Percentiles rank a stretch among this genome's conserved stretches.
phyloP scores from a whole-genome alignment of 306 rosid genomes.

The Sechiopsis laciniata region DNA sequence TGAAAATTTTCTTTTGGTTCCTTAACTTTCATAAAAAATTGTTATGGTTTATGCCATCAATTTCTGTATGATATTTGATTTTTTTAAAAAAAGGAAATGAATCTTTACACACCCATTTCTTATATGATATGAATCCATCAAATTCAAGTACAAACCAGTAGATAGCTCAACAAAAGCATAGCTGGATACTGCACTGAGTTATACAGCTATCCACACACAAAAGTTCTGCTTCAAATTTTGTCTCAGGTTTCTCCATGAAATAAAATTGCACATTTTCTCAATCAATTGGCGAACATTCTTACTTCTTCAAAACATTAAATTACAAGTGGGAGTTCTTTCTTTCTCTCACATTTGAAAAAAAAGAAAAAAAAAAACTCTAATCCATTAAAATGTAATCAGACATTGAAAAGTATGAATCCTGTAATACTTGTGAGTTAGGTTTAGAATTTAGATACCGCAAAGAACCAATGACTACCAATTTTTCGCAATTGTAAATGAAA shows the following conservation, averaged over 20 bases:
- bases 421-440: background rate
- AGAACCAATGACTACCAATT: background rate
- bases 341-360: background rate
- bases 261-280: background rate
- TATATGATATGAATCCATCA: no score
- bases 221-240: background rate
- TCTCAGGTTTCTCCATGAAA: background rate
- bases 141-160: no score
- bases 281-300: background rate
- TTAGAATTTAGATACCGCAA: conserved; percentile 1
- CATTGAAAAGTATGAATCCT: background rate
- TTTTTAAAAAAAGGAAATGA: no score
- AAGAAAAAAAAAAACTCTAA: conserved; percentile 11
- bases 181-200: no score
- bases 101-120: no score
- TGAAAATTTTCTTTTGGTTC: no score
- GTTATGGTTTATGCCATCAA: no score
- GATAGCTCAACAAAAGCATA: no score
- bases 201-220: no score
- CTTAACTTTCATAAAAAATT: no score
- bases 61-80: no score
- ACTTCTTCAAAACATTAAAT: background rate
- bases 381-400: background rate
- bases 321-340: background rate
- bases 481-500: background rate